Conservation (phyloP, 495 filamentous ascomycete genomes). For the Chaetomium fimeti region DNA sequence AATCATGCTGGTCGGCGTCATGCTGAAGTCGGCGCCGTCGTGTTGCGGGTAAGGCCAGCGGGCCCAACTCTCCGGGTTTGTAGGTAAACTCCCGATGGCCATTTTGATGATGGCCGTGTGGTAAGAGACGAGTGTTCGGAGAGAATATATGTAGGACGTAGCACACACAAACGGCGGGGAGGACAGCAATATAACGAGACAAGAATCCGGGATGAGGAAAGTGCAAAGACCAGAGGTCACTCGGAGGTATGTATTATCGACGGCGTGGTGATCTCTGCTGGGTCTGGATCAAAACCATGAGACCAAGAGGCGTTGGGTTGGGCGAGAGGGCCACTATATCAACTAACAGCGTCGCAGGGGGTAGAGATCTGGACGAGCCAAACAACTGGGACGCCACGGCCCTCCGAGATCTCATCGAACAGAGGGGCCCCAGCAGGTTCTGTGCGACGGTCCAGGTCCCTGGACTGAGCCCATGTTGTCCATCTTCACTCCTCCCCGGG, state of each 20-base stretch:
- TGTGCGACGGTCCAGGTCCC: conserved; percentile 14
- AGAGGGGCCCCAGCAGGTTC: conserved; percentile 21
- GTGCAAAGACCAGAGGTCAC: neutral
- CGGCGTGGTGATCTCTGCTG: neutral
- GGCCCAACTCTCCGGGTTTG: conserved; percentile 39
- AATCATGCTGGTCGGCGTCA: conserved; percentile 41
- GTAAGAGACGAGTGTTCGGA: neutral
- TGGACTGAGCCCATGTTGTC: conserved; percentile 12
- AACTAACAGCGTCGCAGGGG: conserved; percentile 13
- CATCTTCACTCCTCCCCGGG: neutral
- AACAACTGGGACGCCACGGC: conserved; percentile 27
- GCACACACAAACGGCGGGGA: neutral
- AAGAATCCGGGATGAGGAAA: conserved; percentile 17
- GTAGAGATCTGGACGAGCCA: conserved; percentile 18
- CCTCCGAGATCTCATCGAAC: conserved; percentile 31
- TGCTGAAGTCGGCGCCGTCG: conserved; percentile 34
- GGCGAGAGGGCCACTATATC: conserved; percentile 6
- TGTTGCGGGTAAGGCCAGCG: conserved; percentile 45
- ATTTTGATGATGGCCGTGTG: conserved; percentile 23
- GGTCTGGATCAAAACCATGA: conserved; percentile 1
- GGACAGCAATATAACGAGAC: conserved; percentile 17
- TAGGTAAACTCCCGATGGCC: conserved; percentile 42
- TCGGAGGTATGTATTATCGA: neutral
- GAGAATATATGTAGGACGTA: neutral
- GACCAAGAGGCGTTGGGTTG: conserved; percentile 2